Evolutionary conservation across 768 basidiomycete genomes (phyloP).

Genomic region (Hypholoma sublateritium): DNA sequence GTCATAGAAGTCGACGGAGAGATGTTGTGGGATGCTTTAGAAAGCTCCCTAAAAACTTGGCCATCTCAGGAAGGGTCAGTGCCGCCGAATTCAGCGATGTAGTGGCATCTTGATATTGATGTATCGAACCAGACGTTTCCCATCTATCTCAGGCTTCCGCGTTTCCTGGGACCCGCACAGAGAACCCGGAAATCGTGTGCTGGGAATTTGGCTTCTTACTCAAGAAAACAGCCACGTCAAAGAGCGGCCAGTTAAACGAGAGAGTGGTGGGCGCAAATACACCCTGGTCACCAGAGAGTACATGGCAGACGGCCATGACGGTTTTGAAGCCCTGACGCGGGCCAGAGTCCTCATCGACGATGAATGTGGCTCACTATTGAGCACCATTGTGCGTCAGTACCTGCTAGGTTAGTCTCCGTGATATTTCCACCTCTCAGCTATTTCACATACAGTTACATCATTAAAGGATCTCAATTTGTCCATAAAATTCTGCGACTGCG

Average conservation of each 20-base stretch:
- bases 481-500: constrained; percentile 54
- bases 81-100: neutral
- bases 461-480: constrained; percentile 70
- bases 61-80: constrained; percentile 88
- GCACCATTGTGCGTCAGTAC: constrained; percentile 78
- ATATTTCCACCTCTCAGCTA: neutral
- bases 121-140: constrained; percentile 66
- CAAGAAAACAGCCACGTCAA: constrained; percentile 35
- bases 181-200: constrained; percentile 68
- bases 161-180: constrained; percentile 85
- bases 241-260: constrained; percentile 53
- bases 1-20: constrained; percentile 80
- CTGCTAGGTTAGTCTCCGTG: constrained; percentile 57
- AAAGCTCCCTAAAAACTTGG: constrained; percentile 71
- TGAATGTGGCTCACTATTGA: constrained; percentile 79
- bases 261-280: constrained; percentile 59
- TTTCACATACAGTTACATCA: neutral
- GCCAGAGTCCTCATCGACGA: constrained; percentile 75
- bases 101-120: neutral
- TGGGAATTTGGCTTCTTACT: constrained; percentile 67
- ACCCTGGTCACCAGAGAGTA: constrained; percentile 86
- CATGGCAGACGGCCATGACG: constrained; percentile 83
- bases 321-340: constrained; percentile 67
- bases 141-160: constrained; percentile 79
- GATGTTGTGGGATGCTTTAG: constrained; percentile 78